These are phyloP conservation scores for Stachybotrys echinatus DNA, from an alignment of 2,329 filamentous ascomycete species.

Conservation along the genomic window DNA sequence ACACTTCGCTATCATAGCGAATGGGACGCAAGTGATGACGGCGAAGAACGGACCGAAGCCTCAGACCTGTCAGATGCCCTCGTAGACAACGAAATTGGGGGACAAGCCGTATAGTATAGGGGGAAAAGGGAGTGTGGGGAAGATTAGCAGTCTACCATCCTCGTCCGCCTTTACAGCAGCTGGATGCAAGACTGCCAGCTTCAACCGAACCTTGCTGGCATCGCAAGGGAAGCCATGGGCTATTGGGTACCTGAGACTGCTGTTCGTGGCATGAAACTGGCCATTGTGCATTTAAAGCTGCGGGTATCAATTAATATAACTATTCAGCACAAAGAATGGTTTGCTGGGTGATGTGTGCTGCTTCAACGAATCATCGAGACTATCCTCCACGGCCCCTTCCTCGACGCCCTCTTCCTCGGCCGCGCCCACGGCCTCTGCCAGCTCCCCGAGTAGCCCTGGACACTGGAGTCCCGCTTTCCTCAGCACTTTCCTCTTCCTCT, in stretches of 20 bases:
- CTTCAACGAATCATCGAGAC: background rate
- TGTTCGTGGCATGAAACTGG: too few relatives aligned
- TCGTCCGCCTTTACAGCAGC: too few relatives aligned
- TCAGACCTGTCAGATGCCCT: background rate
- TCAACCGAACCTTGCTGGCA: too few relatives aligned
- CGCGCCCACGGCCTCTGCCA: slow-evolving; percentile 24
- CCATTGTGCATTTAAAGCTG: too few relatives aligned
- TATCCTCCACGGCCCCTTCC: slow-evolving; percentile 15
- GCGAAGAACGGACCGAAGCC: slow-evolving; percentile 1
- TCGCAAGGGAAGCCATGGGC: too few relatives aligned
- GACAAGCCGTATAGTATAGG: too few relatives aligned
- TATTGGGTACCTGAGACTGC: too few relatives aligned
- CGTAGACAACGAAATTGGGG: background rate
- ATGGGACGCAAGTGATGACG: slow-evolving; percentile 33
- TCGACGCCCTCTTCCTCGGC: slow-evolving; percentile 26
- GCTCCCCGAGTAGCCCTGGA: slow-evolving; percentile 29
- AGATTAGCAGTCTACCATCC: too few relatives aligned
- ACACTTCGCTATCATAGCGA: slow-evolving; percentile 29
- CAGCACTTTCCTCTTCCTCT: slow-evolving; percentile 26
- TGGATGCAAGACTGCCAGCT: too few relatives aligned
- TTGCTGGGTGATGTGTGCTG: background rate
- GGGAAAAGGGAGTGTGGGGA: too few relatives aligned
- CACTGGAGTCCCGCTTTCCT: slow-evolving; percentile 31
- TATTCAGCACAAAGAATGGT: background rate
- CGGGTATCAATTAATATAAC: background rate